These are phyloP conservation scores for Stemphylium lycopersici DNA, from an alignment of 2,329 filamentous ascomycete species.

Conservation along the genomic window DNA sequence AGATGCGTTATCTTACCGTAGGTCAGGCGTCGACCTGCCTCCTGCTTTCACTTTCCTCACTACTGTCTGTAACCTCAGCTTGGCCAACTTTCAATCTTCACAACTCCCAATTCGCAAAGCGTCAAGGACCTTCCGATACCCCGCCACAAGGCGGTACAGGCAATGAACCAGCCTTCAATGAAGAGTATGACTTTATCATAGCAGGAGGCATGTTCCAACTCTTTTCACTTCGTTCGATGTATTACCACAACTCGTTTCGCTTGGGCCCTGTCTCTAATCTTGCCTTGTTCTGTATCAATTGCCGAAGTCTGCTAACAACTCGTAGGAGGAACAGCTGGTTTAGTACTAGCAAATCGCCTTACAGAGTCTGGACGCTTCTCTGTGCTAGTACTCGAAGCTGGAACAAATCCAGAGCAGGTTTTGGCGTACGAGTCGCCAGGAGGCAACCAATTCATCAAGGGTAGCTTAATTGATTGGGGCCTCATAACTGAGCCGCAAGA, in stretches of 20 bases:
- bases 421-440: conserved; percentile 35
- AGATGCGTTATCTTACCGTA: conserved; percentile 13
- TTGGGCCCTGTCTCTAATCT: too few species aligned
- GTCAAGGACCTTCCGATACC: conserved; percentile 14
- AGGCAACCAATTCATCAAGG: conserved; percentile 36
- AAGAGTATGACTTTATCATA: conserved; percentile 29
- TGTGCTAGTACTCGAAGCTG: conserved; percentile 46
- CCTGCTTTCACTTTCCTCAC: conserved; percentile 12
- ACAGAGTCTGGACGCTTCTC: conserved; percentile 29
- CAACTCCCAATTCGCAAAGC: conserved; percentile 19
- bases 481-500: conserved; percentile 34
- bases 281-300: too few species aligned
- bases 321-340: conserved; percentile 31
- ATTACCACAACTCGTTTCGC: too few species aligned
- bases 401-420: conserved; percentile 39
- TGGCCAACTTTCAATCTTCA: conserved; percentile 24
- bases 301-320: too few species aligned
- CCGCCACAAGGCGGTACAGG: conserved; percentile 10
- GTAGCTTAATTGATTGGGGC: conserved; percentile 39
- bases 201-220: conserved; percentile 20
- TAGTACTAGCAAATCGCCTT: conserved; percentile 34
- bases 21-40: conserved; percentile 7
- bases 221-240: neutral
- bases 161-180: conserved; percentile 16
- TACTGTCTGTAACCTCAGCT: conserved; percentile 13